These are phyloP conservation scores for Fusarium mangiferae DNA, from an alignment of 2,329 filamentous ascomycete genomes.

Conservation along the genomic window DNA sequence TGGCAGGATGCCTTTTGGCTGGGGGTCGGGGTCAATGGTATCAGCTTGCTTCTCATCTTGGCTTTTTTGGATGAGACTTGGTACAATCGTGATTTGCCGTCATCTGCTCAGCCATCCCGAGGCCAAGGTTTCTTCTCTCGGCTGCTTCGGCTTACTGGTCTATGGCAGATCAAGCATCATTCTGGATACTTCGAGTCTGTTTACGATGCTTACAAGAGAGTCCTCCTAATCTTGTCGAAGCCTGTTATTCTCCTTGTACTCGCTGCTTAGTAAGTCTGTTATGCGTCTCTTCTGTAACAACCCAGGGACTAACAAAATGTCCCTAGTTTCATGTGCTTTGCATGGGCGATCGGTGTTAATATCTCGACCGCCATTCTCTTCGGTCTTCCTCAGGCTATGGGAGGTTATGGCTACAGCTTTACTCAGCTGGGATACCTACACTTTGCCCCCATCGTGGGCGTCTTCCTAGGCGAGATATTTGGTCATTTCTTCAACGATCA, in stretches of 20 bases:
- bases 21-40: constrained; percentile 52
- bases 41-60: constrained; percentile 53
- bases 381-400: constrained; percentile 39
- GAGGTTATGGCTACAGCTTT: constrained; percentile 61
- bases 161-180: constrained; percentile 21
- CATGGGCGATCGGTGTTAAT: constrained; percentile 66
- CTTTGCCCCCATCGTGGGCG: constrained; percentile 66
- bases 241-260: constrained; percentile 22
- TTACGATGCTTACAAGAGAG: constrained; percentile 17
- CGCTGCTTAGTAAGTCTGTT: constrained; percentile 16
- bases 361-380: constrained; percentile 65
- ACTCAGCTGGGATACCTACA: constrained; percentile 66
- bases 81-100: constrained; percentile 57
- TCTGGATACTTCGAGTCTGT: constrained; percentile 30
- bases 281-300: background rate
- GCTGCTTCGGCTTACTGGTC: constrained; percentile 37
- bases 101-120: constrained; percentile 49
- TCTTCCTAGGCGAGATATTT: constrained; percentile 61
- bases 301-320: background rate
- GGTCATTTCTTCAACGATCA: constrained; percentile 68
- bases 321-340: constrained; percentile 50
- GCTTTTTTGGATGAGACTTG: constrained; percentile 60
- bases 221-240: constrained; percentile 26
- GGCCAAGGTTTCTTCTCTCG: constrained; percentile 42
- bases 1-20: constrained; percentile 63